Evolutionary conservation across 2,329 filamentous ascomycete genomes (phyloP), one percentile per base, ranked within the genome.

Genomic region (Aspergillus thermomutatus): DNA sequence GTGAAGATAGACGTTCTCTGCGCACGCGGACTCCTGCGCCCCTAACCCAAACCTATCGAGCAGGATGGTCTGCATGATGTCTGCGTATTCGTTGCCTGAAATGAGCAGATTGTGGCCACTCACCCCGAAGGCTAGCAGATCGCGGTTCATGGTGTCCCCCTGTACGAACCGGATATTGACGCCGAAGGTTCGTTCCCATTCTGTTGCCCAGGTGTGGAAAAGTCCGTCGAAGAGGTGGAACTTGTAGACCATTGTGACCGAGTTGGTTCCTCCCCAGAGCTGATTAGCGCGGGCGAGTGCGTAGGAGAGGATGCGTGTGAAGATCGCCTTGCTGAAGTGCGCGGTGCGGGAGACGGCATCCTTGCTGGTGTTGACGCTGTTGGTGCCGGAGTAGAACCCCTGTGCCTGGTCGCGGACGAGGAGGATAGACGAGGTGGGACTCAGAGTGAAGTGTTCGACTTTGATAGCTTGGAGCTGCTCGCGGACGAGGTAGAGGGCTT

Each of bases 221-320:
- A 54, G 28, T 2, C 52, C 52, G 10, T 54, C 52, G 26, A 54
- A 50, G 2, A 54, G 52, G 52, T 54, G 52, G 31, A 54, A 54
- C 25, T 54, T 54, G 52, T 54, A 54, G 3, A 28, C 46, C 31
- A 54, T 26, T 3, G 52, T 54, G 11, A 54, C 37, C 4, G 27
- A 28, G 19, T 47, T 43, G 31, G 10, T 17, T 10, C 14, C 14
- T 34, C 40, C 17, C 40, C 40, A 41, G n/a, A 41, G 40, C 40
- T 21, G 40, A 8, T 10, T n/a, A 4, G 25, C 47, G 26, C 46
- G 27, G 17, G 3, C 28, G 9, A 54, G 28, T 5, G 46, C 46
- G 25, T 28, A 54, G 5, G 25, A 27, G 25, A 54, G 26, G 14
- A 54, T 54, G 14, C 31, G 45, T 4, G 49, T 37, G 37, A 54